phyloP scores from a whole-genome alignment of 768 basidiomycete genomes.

The Naganishia friedmannii region DNA sequence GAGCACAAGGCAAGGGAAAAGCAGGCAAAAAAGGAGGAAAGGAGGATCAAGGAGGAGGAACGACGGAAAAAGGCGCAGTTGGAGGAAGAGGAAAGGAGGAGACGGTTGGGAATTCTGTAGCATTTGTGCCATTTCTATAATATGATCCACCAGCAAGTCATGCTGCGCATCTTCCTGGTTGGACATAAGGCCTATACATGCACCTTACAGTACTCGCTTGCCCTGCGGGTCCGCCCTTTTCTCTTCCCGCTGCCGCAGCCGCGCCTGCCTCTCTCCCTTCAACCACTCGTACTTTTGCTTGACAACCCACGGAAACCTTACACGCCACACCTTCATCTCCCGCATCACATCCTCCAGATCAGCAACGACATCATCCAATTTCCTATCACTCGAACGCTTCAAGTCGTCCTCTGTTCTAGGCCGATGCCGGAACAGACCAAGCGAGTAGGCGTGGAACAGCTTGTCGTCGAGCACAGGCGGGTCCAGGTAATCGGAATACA shows the following conservation, averaged over 20 bases:
- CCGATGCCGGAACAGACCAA: conserved; percentile 5
- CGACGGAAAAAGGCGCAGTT: conserved; percentile 30
- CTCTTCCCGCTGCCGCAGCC: neutral
- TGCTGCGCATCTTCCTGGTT: too few relatives aligned
- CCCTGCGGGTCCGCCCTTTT: neutral
- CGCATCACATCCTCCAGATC: conserved; percentile 6
- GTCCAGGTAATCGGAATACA: conserved; percentile 7
- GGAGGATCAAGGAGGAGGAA: conserved; percentile 43
- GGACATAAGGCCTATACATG: neutral
- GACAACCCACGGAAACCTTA: conserved; percentile 15
- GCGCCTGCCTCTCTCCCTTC: conserved; percentile 2
- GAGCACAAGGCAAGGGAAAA: conserved; percentile 38
- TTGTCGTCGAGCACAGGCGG: conserved; percentile 21
- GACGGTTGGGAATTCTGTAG: conserved; percentile 22
- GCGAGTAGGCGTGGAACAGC: conserved; percentile 14
- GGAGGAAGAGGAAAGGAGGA: conserved; percentile 42
- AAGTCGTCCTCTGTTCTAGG: conserved; percentile 1
- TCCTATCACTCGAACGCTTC: neutral
- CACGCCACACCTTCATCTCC: conserved; percentile 6
- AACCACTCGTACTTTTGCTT: conserved; percentile 13
- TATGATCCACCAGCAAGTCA: neutral
- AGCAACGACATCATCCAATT: neutral
- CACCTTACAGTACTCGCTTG: neutral
- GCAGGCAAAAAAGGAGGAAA: conserved; percentile 36
- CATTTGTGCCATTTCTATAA: neutral